These are phyloP conservation scores for Lentinula sp. DNA, from an alignment of 768 basidiomycete genomes.

Conservation along the genomic window DNA sequence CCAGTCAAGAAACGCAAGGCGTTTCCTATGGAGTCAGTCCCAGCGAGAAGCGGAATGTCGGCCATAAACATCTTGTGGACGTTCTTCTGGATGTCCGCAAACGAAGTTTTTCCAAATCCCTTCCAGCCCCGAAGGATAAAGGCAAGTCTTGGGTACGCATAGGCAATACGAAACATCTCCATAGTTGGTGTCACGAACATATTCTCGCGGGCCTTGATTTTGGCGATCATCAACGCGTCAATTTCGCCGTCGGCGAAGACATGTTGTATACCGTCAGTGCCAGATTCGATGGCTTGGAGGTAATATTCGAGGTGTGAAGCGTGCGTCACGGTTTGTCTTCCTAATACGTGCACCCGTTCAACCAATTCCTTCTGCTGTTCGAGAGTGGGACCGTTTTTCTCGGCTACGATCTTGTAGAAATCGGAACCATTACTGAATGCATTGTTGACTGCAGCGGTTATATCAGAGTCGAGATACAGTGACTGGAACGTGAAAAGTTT, in stretches of 20 bases:
- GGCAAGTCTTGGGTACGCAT: neutral
- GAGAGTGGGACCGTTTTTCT: neutral
- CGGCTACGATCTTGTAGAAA: neutral
- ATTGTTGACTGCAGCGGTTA: neutral
- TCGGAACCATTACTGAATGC: neutral
- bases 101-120: neutral
- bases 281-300: neutral
- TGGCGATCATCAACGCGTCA: neutral
- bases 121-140: neutral
- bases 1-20: neutral
- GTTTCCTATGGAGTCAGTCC: neutral
- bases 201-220: neutral
- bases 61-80: neutral
- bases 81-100: neutral
- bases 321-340: neutral
- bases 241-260: neutral
- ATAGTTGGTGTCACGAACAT: neutral
- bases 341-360: neutral
- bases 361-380: neutral
- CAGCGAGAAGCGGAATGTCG: neutral
- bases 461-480: constrained; percentile 1
- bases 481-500: neutral
- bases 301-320: neutral
- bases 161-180: neutral
- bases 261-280: neutral